Evolutionary conservation across 1,139 yeast species (phyloP).

Genomic region (Pichia sp.): DNA sequence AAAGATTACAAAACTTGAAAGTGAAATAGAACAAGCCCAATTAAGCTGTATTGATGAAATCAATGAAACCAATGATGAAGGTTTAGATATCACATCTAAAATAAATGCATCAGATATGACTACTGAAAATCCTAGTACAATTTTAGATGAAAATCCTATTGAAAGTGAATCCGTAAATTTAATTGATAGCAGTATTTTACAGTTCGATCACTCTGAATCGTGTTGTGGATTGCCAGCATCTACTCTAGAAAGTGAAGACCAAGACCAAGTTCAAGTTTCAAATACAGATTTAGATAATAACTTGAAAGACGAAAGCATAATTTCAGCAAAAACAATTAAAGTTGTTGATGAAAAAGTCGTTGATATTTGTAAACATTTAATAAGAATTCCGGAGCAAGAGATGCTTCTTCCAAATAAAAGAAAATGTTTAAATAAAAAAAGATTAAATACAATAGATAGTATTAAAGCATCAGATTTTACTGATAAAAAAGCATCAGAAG

Average conservation of each 20-base stretch:
- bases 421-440: background rate
- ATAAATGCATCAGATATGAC: background rate
- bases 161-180: conserved; percentile 3
- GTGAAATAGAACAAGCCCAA: too few relatives aligned
- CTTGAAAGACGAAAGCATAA: too few relatives aligned
- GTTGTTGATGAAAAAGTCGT: background rate
- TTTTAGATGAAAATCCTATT: background rate
- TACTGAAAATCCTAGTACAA: background rate
- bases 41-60: too few relatives aligned
- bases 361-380: background rate
- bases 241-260: too few relatives aligned
- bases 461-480: conserved; percentile 23
- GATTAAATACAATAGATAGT: background rate
- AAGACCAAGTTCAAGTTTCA: too few relatives aligned
- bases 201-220: background rate
- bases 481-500: conserved; percentile 48
- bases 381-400: background rate
- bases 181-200: background rate
- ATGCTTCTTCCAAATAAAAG: background rate
- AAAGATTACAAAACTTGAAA: too few relatives aligned
- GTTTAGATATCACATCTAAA: background rate
- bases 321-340: background rate
- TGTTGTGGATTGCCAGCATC: background rate
- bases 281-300: too few relatives aligned
- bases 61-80: too few relatives aligned